Base-by-base conservation (phyloP, 2,329 filamentous ascomycete species). In the Botryosphaeria dothidea region DNA sequence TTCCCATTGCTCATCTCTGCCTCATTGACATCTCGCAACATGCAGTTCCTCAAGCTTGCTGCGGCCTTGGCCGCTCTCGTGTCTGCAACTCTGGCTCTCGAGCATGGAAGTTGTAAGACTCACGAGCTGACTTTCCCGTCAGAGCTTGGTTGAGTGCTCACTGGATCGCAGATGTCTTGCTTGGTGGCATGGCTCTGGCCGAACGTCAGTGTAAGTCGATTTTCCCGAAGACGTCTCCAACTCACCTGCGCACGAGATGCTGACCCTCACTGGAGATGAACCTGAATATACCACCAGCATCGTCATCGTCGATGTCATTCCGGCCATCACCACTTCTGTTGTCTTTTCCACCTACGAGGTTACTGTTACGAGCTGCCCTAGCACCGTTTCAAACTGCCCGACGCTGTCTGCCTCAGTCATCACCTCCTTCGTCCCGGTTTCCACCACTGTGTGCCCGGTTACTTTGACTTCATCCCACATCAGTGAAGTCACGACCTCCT, bases 381-480 rank as follows among this genome's bases (percentile, higher is more conserved):
- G 77, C 21, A 71, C 69, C 51, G 75, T 79, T 52, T 75, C 73
- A 61, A 70, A 75, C 68, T 82, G 80, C 68, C 79, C 79, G 34
- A 69, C 71, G 45, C 69, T 73, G 51, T 71, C 71, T 23, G 73
- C 75, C 21, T 71, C 74, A 8, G 70, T 76, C 56, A 68, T 78
- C 66, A 82, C 80, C 25, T 75, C 77, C 51, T 73, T 77, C 66
- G 68, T 80, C 58, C 71, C 76, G 48, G 69, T 77, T 48, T 78
- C 76, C 48, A 83, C 80, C 65, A 82, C 80, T 43, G 72, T 82
- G 71, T 82, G 80, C 73, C 76, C 79, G 31, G 69, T 76, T 62
- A 79, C 77, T 17, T 56, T 74, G 63, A 73, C 75, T 2, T 67
- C 66, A 23, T 60, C 54, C 6, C 41, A 41, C 43, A 41, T 38